Evolutionary conservation across 2,329 filamentous ascomycete genomes (phyloP).

Genomic region (Ascosphaera aggregata): DNA sequence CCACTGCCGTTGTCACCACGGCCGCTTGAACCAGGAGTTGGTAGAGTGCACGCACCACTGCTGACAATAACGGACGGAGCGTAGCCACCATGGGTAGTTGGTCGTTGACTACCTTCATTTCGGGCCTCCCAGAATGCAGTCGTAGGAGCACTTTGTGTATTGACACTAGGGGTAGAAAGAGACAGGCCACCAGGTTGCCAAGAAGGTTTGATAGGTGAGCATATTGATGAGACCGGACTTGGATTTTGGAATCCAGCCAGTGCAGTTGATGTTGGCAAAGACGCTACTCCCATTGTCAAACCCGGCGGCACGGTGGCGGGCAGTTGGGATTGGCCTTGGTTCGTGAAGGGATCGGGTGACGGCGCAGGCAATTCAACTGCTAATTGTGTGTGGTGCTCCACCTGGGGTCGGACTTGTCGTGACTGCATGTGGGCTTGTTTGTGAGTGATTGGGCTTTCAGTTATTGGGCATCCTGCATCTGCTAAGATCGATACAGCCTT

Average conservation of each 20-base stretch:
- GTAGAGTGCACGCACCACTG: not conserved
- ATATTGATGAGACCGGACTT: not conserved
- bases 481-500: slow-evolving; percentile 18
- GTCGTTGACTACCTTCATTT: not conserved
- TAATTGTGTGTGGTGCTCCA: slow-evolving; percentile 3
- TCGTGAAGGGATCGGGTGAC: slow-evolving; percentile 1
- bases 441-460: slow-evolving; percentile 9
- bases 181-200: not conserved
- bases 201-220: not conserved
- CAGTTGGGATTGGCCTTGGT: not conserved
- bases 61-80: not conserved
- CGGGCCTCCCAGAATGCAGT: not conserved
- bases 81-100: not conserved
- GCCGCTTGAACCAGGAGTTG: not conserved
- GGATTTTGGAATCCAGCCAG: not conserved
- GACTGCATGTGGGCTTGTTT: slow-evolving; percentile 7
- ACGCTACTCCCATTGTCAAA: not conserved
- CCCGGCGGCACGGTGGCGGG: not conserved
- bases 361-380: not conserved
- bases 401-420: slow-evolving; percentile 8
- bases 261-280: not conserved
- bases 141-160: not conserved
- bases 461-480: slow-evolving; percentile 20
- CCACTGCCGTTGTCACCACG: not conserved
- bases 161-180: too few relatives aligned